Percentiles rank a stretch among this genome's conserved stretches.
These are phyloP conservation scores for Aspergillus sp. DNA, from an alignment of 2,329 filamentous ascomycete genomes.

Conservation along the genomic window DNA sequence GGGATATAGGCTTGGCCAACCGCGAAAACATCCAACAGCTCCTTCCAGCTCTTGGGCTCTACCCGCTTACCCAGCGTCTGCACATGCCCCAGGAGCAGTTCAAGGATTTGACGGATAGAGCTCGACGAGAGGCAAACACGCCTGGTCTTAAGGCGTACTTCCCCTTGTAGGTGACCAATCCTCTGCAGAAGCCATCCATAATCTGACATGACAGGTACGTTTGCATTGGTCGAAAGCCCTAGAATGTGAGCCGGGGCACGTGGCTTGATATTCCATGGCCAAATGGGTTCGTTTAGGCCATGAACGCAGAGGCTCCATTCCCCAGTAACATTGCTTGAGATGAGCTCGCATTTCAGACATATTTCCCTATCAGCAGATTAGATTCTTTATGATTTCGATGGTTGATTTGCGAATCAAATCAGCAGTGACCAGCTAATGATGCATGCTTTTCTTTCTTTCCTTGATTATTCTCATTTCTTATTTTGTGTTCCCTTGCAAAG, in stretches of 20 bases:
- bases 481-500: too few relatives aligned
- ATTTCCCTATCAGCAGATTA: too few relatives aligned
- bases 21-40: constrained; percentile 31
- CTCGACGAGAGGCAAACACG: constrained; percentile 34
- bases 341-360: too few relatives aligned
- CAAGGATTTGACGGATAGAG: constrained; percentile 30
- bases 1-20: constrained; percentile 38
- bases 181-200: neutral
- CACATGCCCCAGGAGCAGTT: constrained; percentile 37
- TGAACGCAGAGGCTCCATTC: too few relatives aligned
- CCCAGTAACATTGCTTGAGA: too few relatives aligned
- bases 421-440: too few relatives aligned
- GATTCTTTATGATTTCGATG: too few relatives aligned
- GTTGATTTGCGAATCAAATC: too few relatives aligned
- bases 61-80: constrained; percentile 40
- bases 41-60: constrained; percentile 38
- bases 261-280: too few relatives aligned
- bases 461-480: too few relatives aligned
- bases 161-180: constrained; percentile 34
- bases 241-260: neutral
- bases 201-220: constrained; percentile 33
- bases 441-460: too few relatives aligned
- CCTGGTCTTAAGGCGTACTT: constrained; percentile 40
- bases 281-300: too few relatives aligned
- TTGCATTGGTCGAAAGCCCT: constrained; percentile 37